A percentile compares a stretch with the other conserved stretches of the same genome.
Conservation (phyloP, 306 rosid species). For the Hylodesmum podocarpum region DNA sequence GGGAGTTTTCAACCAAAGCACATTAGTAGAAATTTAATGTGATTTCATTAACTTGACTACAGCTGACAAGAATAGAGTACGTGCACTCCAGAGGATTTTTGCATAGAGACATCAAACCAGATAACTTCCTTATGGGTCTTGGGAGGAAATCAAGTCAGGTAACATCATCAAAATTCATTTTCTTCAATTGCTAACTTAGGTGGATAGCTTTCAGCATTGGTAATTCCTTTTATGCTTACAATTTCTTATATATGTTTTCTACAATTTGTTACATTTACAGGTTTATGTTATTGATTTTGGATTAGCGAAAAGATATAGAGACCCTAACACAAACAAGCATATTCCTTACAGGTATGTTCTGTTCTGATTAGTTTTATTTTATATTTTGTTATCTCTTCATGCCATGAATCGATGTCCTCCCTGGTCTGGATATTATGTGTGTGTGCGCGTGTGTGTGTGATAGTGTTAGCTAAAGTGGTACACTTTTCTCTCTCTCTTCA, state of each 20-base stretch:
- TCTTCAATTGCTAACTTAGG: slow-evolving; percentile 12
- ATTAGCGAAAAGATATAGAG: slow-evolving; percentile 76
- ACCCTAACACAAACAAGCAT: slow-evolving; percentile 64
- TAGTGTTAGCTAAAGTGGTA: neutral
- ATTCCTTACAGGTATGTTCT: slow-evolving; percentile 74
- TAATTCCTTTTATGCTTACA: slow-evolving; percentile 11
- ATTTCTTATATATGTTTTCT: slow-evolving; percentile 10
- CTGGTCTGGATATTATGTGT: too few species aligned
- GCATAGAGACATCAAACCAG: slow-evolving; percentile 98
- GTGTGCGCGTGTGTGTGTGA: neutral
- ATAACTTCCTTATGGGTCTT: slow-evolving; percentile 96
- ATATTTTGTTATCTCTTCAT: slow-evolving; percentile 18
- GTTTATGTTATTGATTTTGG: slow-evolving; percentile 85
- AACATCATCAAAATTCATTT: slow-evolving; percentile 10
- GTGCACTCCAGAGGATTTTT: slow-evolving; percentile 72
- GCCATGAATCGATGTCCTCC: slow-evolving; percentile 14
- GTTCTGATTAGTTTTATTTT: neutral
- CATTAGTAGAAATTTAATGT: neutral
- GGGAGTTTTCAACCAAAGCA: neutral
- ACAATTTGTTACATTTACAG: slow-evolving; percentile 38
- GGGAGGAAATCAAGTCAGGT: slow-evolving; percentile 95
- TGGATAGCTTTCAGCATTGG: slow-evolving; percentile 6
- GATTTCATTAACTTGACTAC: slow-evolving; percentile 34
- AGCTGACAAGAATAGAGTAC: slow-evolving; percentile 65
- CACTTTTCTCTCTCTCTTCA: neutral